Conservation (phyloP, 1,139 yeast genomes). For the Zhuliangozyma parablackwelliae region DNA sequence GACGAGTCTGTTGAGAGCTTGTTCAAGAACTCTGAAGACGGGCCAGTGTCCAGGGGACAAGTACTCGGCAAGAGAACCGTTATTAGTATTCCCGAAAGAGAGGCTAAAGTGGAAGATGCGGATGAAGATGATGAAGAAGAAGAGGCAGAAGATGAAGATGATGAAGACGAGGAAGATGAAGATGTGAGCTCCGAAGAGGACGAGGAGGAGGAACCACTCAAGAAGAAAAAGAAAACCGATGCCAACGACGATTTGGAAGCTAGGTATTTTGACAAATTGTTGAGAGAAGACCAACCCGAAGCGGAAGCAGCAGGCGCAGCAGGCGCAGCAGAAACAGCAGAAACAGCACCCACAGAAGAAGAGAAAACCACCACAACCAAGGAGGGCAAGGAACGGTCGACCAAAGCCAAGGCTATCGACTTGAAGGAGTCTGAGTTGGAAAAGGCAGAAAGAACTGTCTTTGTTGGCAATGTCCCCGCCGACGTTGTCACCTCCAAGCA, state of each 20-base stretch:
- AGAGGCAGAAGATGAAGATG: constrained; percentile 15
- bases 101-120: constrained; percentile 1
- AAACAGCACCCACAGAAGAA: constrained; percentile 13
- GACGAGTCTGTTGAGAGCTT: constrained; percentile 40
- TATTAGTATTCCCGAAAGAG: constrained; percentile 14
- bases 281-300: constrained; percentile 21
- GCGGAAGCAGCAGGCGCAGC: constrained; percentile 19
- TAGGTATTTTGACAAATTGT: constrained; percentile 39
- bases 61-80: constrained; percentile 22
- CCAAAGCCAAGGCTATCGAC: constrained; percentile 41
- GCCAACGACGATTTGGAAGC: constrained; percentile 47
- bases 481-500: constrained; percentile 62
- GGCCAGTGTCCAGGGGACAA: constrained; percentile 32
- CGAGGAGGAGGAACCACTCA: constrained; percentile 12
- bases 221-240: constrained; percentile 23
- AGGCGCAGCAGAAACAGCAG: constrained; percentile 1
- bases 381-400: constrained; percentile 13
- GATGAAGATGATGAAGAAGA: constrained; percentile 10
- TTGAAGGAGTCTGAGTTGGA: constrained; percentile 67
- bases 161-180: constrained; percentile 12
- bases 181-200: constrained; percentile 8
- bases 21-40: constrained; percentile 32
- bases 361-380: constrained; percentile 4
- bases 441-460: constrained; percentile 84
- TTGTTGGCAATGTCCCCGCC: constrained; percentile 81